A percentile compares a stretch with the other conserved stretches of the same genome.
These are phyloP conservation scores for Paracamarosporium sp. DNA, from an alignment of 2,329 filamentous ascomycete species.

Conservation along the genomic window DNA sequence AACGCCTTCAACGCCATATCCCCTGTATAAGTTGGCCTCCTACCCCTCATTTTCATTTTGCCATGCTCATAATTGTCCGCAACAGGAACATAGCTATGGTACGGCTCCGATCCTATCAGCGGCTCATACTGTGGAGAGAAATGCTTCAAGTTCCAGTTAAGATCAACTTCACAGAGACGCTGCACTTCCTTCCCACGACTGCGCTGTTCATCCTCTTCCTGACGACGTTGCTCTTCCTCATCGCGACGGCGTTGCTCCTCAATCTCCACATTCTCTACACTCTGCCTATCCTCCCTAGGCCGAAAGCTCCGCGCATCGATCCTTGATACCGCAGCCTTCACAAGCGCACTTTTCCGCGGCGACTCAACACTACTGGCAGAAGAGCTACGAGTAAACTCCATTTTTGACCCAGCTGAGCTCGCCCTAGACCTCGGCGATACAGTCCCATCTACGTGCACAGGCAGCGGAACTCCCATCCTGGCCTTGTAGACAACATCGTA, in stretches of 20 bases:
- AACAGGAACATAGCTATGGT: conserved; percentile 9
- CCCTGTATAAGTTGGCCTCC: not conserved
- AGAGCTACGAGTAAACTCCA: not conserved
- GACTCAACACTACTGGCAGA: not conserved
- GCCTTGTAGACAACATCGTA: conserved; percentile 35
- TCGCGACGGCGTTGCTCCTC: not conserved
- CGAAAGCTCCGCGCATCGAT: conserved; percentile 10
- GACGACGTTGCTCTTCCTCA: not conserved
- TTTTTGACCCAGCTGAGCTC: not conserved
- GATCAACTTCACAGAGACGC: not conserved
- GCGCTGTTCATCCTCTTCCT: not conserved
- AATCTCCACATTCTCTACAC: not conserved
- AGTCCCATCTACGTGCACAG: not conserved
- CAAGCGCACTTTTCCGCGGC: not conserved
- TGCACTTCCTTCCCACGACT: not conserved
- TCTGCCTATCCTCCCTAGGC: not conserved
- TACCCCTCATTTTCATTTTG: not conserved
- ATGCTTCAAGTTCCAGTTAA: conserved; percentile 6
- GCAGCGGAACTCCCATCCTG: conserved; percentile 14
- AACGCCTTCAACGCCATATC: not conserved
- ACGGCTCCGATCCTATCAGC: conserved; percentile 13
- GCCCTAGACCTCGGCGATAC: not conserved
- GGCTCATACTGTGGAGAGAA: conserved; percentile 1
- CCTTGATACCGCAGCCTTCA: not conserved
- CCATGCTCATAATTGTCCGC: not conserved